phyloP scores from a whole-genome alignment of 208 protist species.

The Wallacemonas collosoma region DNA sequence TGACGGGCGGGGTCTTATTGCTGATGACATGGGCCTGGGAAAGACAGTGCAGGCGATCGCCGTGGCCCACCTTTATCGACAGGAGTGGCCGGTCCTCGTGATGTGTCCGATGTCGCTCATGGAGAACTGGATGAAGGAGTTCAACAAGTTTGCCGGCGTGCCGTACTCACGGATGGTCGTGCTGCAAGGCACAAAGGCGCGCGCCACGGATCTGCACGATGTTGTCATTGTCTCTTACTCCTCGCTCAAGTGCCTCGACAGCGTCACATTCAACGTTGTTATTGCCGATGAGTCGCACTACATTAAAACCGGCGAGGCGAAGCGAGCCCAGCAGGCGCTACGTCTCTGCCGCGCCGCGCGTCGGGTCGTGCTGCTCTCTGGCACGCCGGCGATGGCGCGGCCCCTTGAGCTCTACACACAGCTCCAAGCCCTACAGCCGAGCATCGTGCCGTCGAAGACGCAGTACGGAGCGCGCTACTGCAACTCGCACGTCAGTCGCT shows the following conservation, averaged over 20 bases:
- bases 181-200: slow-evolving; percentile 56
- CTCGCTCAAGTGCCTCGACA: slow-evolving; percentile 72
- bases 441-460: slow-evolving; percentile 49
- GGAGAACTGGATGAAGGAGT: slow-evolving; percentile 93
- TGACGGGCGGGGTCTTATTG: slow-evolving; percentile 90
- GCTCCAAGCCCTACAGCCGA: slow-evolving; percentile 79
- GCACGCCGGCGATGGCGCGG: slow-evolving; percentile 91
- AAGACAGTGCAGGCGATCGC: slow-evolving; percentile 97
- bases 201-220: slow-evolving; percentile 44
- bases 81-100: slow-evolving; percentile 96
- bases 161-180: slow-evolving; percentile 76
- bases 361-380: slow-evolving; percentile 91
- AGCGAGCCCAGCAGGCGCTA: slow-evolving; percentile 84
- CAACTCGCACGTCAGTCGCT: slow-evolving; percentile 78
- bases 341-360: slow-evolving; percentile 70
- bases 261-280: slow-evolving; percentile 80
- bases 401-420: slow-evolving; percentile 96
- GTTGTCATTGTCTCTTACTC: slow-evolving; percentile 86
- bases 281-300: slow-evolving; percentile 97
- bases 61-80: slow-evolving; percentile 86
- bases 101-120: slow-evolving; percentile 92
- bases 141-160: slow-evolving; percentile 82
- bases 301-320: slow-evolving; percentile 89
- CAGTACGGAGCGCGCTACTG: slow-evolving; percentile 95
- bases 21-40: slow-evolving; percentile 97